A percentile compares a stretch with the other conserved stretches of the same genome.
These are phyloP conservation scores for Globisporangium canariense DNA, from an alignment of 352 stramenopile species.

Conservation along the genomic window DNA sequence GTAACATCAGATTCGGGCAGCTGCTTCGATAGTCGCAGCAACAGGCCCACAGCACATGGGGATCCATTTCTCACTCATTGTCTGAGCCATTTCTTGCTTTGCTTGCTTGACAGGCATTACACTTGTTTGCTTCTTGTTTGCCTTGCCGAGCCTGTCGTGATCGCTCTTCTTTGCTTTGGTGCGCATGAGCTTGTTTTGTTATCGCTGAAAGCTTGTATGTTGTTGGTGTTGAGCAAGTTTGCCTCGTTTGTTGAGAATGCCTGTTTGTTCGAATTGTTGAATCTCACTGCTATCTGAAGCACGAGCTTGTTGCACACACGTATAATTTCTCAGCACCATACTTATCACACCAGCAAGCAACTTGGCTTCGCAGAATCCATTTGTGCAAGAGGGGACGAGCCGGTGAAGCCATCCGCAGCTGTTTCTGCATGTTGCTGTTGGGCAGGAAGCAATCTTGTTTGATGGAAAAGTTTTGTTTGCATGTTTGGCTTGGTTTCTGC, in stretches of 20 bases:
- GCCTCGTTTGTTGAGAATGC: too few relatives aligned
- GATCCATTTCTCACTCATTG: not conserved
- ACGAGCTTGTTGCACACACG: not conserved
- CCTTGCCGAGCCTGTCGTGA: not conserved
- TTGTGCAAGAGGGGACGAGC: not conserved
- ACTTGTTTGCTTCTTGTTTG: not conserved
- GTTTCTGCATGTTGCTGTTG: not conserved
- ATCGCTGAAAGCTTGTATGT: not conserved
- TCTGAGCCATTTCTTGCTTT: not conserved
- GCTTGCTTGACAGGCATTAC: not conserved
- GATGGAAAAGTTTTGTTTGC: not conserved
- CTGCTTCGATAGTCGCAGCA: not conserved
- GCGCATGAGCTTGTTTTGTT: not conserved
- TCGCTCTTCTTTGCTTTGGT: not conserved
- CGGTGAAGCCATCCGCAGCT: not conserved
- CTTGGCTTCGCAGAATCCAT: constrained; percentile 7
- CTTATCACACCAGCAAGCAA: not conserved
- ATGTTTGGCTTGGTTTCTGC: not conserved
- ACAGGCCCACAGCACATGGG: not conserved
- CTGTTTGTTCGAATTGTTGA: not conserved
- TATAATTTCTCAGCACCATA: not conserved
- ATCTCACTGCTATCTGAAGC: not conserved
- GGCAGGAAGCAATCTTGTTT: not conserved
- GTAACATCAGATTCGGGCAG: constrained; percentile 3
- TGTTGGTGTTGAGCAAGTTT: not conserved